phyloP scores from a whole-genome alignment of 768 basidiomycete species.

The Suillus fuscotomentosus region DNA sequence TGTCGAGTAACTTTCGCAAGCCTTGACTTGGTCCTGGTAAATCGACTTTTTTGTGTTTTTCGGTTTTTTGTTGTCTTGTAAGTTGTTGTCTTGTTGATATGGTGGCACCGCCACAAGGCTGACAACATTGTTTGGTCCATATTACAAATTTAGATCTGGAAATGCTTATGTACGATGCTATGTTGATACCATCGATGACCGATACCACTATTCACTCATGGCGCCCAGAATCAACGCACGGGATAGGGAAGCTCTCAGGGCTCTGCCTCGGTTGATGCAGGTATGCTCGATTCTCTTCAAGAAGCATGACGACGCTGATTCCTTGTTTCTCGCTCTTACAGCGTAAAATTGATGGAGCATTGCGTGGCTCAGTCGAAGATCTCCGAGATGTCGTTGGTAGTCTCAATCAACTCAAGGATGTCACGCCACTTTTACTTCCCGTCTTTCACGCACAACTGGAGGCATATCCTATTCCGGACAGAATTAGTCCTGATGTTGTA shows the following conservation, averaged over 20 bases:
- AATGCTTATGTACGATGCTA: conserved; percentile 4
- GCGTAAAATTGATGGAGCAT: conserved; percentile 1
- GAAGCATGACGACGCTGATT: background rate
- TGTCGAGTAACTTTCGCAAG: background rate
- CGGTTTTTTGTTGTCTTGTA: too few relatives aligned
- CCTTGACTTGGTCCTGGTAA: background rate
- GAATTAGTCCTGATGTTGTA: conserved; percentile 1
- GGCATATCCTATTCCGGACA: conserved; percentile 1
- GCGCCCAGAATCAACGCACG: background rate
- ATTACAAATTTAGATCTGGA: conserved; percentile 26
- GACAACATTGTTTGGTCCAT: background rate
- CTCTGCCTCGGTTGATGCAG: conserved; percentile 2
- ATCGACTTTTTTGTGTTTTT: too few relatives aligned
- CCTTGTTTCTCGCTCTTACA: background rate
- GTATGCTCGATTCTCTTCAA: background rate
- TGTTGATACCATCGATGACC: conserved; percentile 10
- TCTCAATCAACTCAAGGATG: conserved; percentile 3
- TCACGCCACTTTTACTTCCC: background rate
- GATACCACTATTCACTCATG: background rate
- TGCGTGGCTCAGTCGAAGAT: conserved; percentile 3
- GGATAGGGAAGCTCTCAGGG: conserved; percentile 2
- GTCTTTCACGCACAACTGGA: conserved; percentile 3
- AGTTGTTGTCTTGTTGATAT: too few relatives aligned
- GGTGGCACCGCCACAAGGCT: too few relatives aligned
- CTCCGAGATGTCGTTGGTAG: background rate